Evolutionary conservation across 2,329 filamentous ascomycete genomes (phyloP).

Genomic region (Claviceps fusiformis): DNA sequence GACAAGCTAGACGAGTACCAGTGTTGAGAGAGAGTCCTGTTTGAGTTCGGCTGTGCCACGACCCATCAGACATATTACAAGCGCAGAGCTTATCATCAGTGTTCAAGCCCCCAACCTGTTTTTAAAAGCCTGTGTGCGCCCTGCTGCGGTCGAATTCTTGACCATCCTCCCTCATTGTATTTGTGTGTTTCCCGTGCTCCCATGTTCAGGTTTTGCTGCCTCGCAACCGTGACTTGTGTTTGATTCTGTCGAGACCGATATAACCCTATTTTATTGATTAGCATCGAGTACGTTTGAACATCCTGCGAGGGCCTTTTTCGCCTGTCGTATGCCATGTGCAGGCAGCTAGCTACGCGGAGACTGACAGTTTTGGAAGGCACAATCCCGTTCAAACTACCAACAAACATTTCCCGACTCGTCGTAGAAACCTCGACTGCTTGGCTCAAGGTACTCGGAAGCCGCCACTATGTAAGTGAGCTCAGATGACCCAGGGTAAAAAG

Average conservation of each 20-base stretch:
- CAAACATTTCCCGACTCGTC: neutral
- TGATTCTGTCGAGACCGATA: neutral
- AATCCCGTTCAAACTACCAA: neutral
- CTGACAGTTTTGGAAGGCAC: neutral
- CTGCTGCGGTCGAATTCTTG: neutral
- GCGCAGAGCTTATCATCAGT: neutral
- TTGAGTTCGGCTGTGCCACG: neutral
- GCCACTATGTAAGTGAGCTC: constrained; percentile 5
- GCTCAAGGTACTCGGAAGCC: constrained; percentile 2
- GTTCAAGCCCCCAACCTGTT: neutral
- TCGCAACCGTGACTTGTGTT: neutral
- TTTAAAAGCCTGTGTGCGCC: constrained; percentile 3
- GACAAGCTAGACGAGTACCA: neutral
- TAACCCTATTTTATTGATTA: neutral
- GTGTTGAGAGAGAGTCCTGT: neutral
- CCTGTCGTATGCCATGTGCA: neutral
- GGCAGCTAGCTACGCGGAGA: neutral
- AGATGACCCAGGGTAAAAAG: neutral
- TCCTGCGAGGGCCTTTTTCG: neutral
- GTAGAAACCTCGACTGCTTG: neutral
- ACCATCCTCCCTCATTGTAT: neutral
- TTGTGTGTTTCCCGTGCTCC: neutral
- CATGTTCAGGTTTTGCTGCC: neutral
- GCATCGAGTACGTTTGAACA: neutral
- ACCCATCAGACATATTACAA: neutral